Evolutionary conservation across 1,284 basidiomycete species (phyloP), one percentile per base, ranked within the genome.

Genomic region (Taiwanofungus camphoratus): DNA sequence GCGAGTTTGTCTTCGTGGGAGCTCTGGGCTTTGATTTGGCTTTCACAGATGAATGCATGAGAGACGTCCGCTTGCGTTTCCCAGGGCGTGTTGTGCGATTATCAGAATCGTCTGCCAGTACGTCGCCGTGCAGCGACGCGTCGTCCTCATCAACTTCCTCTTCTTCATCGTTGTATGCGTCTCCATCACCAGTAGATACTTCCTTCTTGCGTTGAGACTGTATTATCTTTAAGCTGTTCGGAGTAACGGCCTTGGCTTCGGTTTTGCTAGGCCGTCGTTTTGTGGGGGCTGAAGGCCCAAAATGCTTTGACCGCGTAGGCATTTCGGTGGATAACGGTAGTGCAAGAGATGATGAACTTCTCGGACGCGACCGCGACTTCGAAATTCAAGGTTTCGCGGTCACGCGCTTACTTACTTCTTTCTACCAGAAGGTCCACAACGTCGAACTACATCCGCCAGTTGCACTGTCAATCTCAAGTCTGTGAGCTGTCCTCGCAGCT

Each of bases 71-170:
- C 21, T 20, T 39, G 12, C 26, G 26, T 16, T 37, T 39, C 23
- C 23, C 13, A 8, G n/a, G 20, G 19, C 5, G 7, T 12, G 19
- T 26, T 12, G 15, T 5, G 5, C 12, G 31, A 12, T 21, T 39
- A 15, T 40, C 43, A 19, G 23, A 18, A 13, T 49, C 45, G 15
- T 61, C 59, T 26, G 55, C 57, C 9, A 59, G 44, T 12, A 58
- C 60, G 11, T 58, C 56, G 19, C 53, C 57, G 33, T 57, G 42
- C 29, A 58, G 45, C 1, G 48, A 52, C 11, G 38, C 30, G 41
- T 27, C 43, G 19, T 48, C 48, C 18, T 47, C 41, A n/a, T 45
- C 41, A 11, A 46, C 47, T 16, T 39, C 45, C n/a, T 40, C 47
- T 2, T 39, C 27, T 3, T 39, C 23, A 4, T 31, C 36, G 15